Conservation (phyloP, 2,329 filamentous ascomycete species). For the Stachybotrys chlorohalonatus region DNA sequence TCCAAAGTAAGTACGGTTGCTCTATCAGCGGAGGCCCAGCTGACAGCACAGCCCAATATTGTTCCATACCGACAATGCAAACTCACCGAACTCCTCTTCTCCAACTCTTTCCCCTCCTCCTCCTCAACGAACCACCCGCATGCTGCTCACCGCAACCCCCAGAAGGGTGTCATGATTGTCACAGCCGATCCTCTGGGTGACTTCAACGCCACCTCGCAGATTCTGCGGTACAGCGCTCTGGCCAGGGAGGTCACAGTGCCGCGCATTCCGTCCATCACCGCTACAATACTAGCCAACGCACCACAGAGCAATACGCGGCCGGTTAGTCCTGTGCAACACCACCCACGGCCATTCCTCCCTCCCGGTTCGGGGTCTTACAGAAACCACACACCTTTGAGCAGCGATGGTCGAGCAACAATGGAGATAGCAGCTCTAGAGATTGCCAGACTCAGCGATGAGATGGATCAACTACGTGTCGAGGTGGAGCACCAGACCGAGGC, state of each 20-base stretch:
- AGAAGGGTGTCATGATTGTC: constrained; percentile 92
- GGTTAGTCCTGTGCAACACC: constrained; percentile 22
- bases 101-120: constrained; percentile 72
- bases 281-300: constrained; percentile 48
- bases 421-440: constrained; percentile 77
- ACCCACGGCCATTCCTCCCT: constrained; percentile 30
- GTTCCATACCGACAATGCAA: constrained; percentile 80
- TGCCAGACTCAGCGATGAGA: constrained; percentile 60
- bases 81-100: constrained; percentile 70
- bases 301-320: constrained; percentile 14
- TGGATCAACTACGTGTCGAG: constrained; percentile 63
- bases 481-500: constrained; percentile 63
- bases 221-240: constrained; percentile 86
- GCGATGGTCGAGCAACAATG: constrained; percentile 60
- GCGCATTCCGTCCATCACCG: constrained; percentile 73
- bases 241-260: constrained; percentile 90
- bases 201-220: constrained; percentile 94
- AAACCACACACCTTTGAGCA: constrained; percentile 27
- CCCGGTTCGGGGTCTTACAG: constrained; percentile 25
- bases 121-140: constrained; percentile 29
- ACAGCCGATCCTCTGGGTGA: constrained; percentile 89
- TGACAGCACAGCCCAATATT: constrained; percentile 48
- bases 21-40: constrained; percentile 3
- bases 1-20: constrained; percentile 51
- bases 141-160: constrained; percentile 52